phyloP scores from a whole-genome alignment of 2,329 filamentous ascomycete species.

The Colletotrichum sp. region DNA sequence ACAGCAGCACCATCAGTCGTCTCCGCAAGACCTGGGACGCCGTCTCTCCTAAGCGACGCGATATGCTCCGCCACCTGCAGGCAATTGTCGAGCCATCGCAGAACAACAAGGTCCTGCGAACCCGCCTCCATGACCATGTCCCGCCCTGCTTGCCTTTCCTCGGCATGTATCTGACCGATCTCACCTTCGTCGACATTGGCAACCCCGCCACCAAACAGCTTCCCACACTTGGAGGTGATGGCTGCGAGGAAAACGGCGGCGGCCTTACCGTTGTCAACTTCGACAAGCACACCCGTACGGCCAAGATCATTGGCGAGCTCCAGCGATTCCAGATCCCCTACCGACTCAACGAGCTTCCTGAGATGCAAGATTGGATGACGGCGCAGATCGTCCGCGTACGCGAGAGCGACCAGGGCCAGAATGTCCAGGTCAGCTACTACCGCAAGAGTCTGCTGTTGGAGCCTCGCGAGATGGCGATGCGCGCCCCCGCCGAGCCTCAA shows the following conservation, averaged over 20 bases:
- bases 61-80: conserved; percentile 78
- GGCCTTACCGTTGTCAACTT: conserved; percentile 91
- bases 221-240: conserved; percentile 48
- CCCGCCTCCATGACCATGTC: conserved; percentile 82
- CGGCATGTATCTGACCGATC: conserved; percentile 93
- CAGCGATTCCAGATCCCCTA: conserved; percentile 97
- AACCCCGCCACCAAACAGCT: conserved; percentile 87
- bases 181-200: conserved; percentile 95
- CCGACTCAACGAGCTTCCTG: conserved; percentile 78
- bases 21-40: conserved; percentile 92
- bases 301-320: conserved; percentile 93
- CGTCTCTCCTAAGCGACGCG: conserved; percentile 83
- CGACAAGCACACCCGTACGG: conserved; percentile 93
- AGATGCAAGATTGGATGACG: conserved; percentile 93
- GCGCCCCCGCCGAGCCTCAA: conserved; percentile 34
- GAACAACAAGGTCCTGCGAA: conserved; percentile 88
- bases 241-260: conserved; percentile 63
- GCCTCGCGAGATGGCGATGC: conserved; percentile 62
- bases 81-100: conserved; percentile 87
- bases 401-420: conserved; percentile 53
- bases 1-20: conserved; percentile 88
- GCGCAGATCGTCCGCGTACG: conserved; percentile 80
- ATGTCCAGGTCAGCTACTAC: conserved; percentile 71
- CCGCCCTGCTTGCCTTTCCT: conserved; percentile 95
- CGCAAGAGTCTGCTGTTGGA: conserved; percentile 85